These are phyloP conservation scores for Fragilaria crotonensis DNA, from an alignment of 108 stramenopile genomes.

Conservation along the genomic window DNA sequence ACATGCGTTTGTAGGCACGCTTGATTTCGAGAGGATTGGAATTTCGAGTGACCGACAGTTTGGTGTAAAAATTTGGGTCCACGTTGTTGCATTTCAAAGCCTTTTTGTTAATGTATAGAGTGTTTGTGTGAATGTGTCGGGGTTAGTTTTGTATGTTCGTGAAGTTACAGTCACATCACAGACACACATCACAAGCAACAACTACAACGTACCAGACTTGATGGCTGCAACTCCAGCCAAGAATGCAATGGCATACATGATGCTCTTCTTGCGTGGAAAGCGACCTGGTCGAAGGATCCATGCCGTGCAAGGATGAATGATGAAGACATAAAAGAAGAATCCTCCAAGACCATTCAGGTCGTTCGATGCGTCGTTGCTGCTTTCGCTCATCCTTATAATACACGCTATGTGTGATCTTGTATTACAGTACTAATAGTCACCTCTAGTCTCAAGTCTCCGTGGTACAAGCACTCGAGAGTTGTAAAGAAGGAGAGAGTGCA, in stretches of 20 bases:
- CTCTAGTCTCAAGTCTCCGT: too few relatives aligned
- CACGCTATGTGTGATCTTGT: too few relatives aligned
- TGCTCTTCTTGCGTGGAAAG: constrained; percentile 85
- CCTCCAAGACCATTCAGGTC: constrained; percentile 84
- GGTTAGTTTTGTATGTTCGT: neutral
- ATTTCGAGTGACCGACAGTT: constrained; percentile 71
- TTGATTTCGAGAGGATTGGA: constrained; percentile 93
- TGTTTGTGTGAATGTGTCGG: neutral
- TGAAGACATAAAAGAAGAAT: constrained; percentile 95
- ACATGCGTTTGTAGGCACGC: constrained; percentile 90
- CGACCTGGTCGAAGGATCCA: constrained; percentile 95
- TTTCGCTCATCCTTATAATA: constrained; percentile 33
- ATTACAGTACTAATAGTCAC: too few relatives aligned
- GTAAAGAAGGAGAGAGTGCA: too few relatives aligned
- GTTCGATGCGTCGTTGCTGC: constrained; percentile 23
- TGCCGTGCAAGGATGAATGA: constrained; percentile 94
- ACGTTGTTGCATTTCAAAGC: constrained; percentile 77
- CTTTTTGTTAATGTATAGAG: constrained; percentile 15
- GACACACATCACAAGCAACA: neutral
- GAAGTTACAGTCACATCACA: neutral
- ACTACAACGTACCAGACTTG: constrained; percentile 78
- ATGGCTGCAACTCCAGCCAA: constrained; percentile 82
- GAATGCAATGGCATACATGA: constrained; percentile 93
- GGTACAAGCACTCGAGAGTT: too few relatives aligned
- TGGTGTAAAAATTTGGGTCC: constrained; percentile 89